phyloP scores from a whole-genome alignment of 108 stramenopile species.

The Discostella stelligeroides region DNA sequence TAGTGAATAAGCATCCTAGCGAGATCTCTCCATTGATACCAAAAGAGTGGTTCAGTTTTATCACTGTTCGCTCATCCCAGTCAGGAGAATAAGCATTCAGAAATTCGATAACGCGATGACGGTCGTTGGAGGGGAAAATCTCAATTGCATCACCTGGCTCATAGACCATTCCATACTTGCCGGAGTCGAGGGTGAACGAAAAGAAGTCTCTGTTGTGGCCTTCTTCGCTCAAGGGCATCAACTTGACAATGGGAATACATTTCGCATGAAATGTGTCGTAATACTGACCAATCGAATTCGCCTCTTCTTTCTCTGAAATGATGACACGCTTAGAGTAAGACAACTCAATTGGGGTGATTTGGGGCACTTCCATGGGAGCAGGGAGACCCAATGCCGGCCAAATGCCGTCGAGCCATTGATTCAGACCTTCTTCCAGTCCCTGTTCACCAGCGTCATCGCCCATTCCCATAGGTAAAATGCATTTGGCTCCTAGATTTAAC shows the following conservation, averaged over 20 bases:
- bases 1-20: conserved; percentile 55
- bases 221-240: conserved; percentile 44
- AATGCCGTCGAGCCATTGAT: conserved; percentile 55
- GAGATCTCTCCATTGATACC: conserved; percentile 61
- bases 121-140: conserved; percentile 68
- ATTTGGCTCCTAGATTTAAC: conserved; percentile 57
- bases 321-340: conserved; percentile 55
- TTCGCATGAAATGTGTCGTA: conserved; percentile 43
- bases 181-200: conserved; percentile 57
- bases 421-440: conserved; percentile 60
- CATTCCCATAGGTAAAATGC: conserved; percentile 42
- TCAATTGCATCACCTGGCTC: conserved; percentile 74
- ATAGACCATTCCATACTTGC: conserved; percentile 42
- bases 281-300: conserved; percentile 37
- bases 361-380: conserved; percentile 62
- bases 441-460: conserved; percentile 67
- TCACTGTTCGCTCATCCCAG: conserved; percentile 58
- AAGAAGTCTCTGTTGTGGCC: conserved; percentile 70
- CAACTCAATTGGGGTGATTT: conserved; percentile 55
- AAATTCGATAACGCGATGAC: conserved; percentile 52
- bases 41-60: conserved; percentile 57
- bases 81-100: conserved; percentile 60
- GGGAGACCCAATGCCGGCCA: conserved; percentile 59
- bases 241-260: conserved; percentile 34
- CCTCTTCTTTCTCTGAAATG: conserved; percentile 43